Evolutionary conservation across 495 filamentous ascomycete genomes (phyloP), one percentile per base, ranked within the genome.

Genomic region (Lophiotrema nucula): DNA sequence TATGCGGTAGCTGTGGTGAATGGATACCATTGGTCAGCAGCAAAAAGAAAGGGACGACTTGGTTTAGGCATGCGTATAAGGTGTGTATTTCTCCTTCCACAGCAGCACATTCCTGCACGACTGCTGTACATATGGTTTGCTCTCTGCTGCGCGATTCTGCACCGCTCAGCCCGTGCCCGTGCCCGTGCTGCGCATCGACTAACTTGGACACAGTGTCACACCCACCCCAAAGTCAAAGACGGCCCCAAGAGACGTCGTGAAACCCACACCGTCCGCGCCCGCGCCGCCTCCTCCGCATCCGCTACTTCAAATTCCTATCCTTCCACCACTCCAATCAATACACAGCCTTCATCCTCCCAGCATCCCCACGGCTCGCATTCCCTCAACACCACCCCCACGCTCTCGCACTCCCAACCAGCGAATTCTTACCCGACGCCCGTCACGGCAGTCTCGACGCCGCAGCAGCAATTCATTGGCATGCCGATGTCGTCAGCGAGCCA

Each of bases 1-100:
- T 88, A 8, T 91, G 88, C 64, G 83, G 86, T 27, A 86, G 82
- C 47, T 91, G 88, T 68, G 84, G 82, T 49, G 86, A 89, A 35
- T 91, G 88, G 88, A 85, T 90, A 54, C 81, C 85, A 13, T 71
- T 91, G 39, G 84, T 88, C 38, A 89, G 84, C 70, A 89, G 84
- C 65, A 91, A 90, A 77, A 90, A 89, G 77, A 90, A 90, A 74
- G 88, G 88, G 2, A 90, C 87, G 4, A 88, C 87, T 3, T 91
- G 88, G 88, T 91, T 91, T 62, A 76, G 88, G 58, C 88, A 91
- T 68, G 88, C 88, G 38, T 89, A 90, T 69, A 90, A 90, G 82
- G 87, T 89, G 65, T 70, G 76, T 72, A 26, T 38, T 23, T 11
- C 10, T 21, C 19, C 39, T 43, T 18, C 39, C 10, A 12, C 39